These are phyloP conservation scores for Pseudonitzschia multistriata DNA, from an alignment of 108 stramenopile genomes.

Conservation along the genomic window DNA sequence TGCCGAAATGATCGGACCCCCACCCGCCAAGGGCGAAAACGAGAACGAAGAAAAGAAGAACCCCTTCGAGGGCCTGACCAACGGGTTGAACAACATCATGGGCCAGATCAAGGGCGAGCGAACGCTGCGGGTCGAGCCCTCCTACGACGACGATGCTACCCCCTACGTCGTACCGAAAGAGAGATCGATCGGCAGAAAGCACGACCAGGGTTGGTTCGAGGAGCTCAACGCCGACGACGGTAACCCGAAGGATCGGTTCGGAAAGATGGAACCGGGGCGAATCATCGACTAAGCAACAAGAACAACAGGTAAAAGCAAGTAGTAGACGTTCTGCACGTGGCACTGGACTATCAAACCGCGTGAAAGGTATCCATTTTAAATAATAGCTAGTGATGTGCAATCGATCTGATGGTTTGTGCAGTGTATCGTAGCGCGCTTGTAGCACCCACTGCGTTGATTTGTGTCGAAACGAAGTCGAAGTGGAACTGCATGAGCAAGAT, in stretches of 20 bases:
- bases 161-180: conserved; percentile 64
- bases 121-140: conserved; percentile 26
- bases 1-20: conserved; percentile 3
- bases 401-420: too few relatives aligned
- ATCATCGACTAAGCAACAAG: conserved; percentile 44
- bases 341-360: too few relatives aligned
- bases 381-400: too few relatives aligned
- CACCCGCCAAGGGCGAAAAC: not conserved
- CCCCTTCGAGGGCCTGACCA: conserved; percentile 13
- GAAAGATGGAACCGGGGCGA: conserved; percentile 40
- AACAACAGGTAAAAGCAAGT: too few relatives aligned
- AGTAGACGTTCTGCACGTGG: too few relatives aligned
- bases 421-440: too few relatives aligned
- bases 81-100: conserved; percentile 6
- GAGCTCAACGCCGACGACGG: conserved; percentile 51
- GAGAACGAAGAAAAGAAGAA: not conserved
- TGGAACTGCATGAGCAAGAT: too few relatives aligned
- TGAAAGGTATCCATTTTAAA: too few relatives aligned
- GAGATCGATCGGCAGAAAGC: conserved; percentile 69
- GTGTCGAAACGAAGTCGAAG: too few relatives aligned
- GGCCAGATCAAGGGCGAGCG: conserved; percentile 4
- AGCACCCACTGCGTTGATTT: too few relatives aligned
- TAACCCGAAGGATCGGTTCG: conserved; percentile 15
- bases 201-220: conserved; percentile 80
- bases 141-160: conserved; percentile 21